Evolutionary conservation across 2,329 filamentous ascomycete genomes (phyloP), one percentile per base, ranked within the genome.

Genomic region (Epichloe sp.): DNA sequence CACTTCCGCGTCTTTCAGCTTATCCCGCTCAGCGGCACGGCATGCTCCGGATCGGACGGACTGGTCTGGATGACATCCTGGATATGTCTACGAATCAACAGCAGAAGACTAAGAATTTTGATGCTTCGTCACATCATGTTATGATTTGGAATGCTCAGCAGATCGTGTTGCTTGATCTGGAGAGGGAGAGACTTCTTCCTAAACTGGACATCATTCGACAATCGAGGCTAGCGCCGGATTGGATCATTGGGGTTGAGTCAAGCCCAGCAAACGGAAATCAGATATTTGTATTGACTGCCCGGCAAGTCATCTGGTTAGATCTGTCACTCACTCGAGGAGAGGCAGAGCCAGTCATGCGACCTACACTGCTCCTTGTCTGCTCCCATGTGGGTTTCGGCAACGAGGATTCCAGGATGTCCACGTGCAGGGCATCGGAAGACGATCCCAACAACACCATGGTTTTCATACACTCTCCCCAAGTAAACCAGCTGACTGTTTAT

Each of bases 211-310:
- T 59, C 5, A 49, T 65, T n/a, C 55, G 48, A 11, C 54, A 59
- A 11, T 53, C 58, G 19, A 60, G 55, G 43, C 51, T 44, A 10
- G 63, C 58, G 2, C 55, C 59, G 23, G 70, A 72, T 48, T 59
- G 55, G 15, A 76, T 88, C 46, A 61, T 88, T 52, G 77, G 85
- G 58, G 59, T 82, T 1, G 71, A 72, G 55, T 58, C 64, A 8
- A 77, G 76, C 52, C 71, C 73, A 1, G 59, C 63, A 2, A 66
- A 74, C 49, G 65, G 68, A 5, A 67, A 69, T 26, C 72, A 78
- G n/a, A 58, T 80, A 1, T 77, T 82, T 52, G 65, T 86, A 10
- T 65, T 86, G 44, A 86, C 81, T 1, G 73, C 71, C 12, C 68
- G 68, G 0, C 68, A 67, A 31, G 51, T 85, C 0, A 66, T 74